Percentiles rank a stretch among this genome's conserved stretches.
phyloP scores from a whole-genome alignment of 2,329 filamentous ascomycete species.

The Hypoxylon sp. region DNA sequence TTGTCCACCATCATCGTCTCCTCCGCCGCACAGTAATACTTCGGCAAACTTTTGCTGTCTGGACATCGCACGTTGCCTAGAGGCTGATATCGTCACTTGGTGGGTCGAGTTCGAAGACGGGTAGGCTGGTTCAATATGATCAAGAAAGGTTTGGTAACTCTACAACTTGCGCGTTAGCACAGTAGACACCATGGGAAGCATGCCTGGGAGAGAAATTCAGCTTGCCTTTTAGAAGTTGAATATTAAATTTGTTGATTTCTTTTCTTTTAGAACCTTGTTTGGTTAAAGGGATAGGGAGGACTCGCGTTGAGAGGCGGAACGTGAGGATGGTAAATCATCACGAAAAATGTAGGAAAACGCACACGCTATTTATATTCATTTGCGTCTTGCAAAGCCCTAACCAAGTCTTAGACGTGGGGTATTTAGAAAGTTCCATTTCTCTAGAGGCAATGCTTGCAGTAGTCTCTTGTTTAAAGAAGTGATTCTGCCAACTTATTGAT shows the following conservation, averaged over 20 bases:
- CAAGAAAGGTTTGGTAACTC: not conserved
- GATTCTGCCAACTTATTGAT: conserved; percentile 1
- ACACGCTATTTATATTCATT: not conserved
- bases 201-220: not conserved
- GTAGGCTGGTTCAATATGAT: not conserved
- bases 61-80: not conserved
- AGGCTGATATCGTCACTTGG: not conserved
- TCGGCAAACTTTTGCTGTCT: not conserved
- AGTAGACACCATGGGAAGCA: not conserved
- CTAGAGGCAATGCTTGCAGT: not conserved
- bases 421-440: not conserved
- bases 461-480: not conserved
- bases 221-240: not conserved
- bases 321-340: not conserved
- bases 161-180: not conserved
- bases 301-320: not conserved
- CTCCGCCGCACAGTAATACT: not conserved
- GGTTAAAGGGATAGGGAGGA: too few species aligned
- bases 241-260: not conserved
- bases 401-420: not conserved
- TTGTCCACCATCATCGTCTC: not conserved
- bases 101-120: not conserved
- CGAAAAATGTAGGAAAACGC: not conserved
- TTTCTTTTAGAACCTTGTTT: not conserved
- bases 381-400: not conserved